These are phyloP conservation scores for Globisporangium megalacanthum DNA, from an alignment of 352 stramenopile genomes.

Conservation along the genomic window DNA sequence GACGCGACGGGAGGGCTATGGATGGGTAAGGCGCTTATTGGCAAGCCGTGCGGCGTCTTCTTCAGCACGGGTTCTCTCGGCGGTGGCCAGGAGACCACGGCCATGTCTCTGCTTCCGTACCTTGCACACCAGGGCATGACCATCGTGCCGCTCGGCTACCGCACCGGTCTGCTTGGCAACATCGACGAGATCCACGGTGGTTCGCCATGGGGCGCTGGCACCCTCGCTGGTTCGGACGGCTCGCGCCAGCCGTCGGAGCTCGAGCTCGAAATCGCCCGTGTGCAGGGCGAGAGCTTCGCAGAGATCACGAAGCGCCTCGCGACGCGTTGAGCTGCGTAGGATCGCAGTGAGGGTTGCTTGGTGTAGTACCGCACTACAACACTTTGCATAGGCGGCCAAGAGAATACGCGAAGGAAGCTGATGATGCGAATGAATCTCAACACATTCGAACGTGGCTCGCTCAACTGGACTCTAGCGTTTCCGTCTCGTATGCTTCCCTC, in stretches of 20 bases:
- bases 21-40: constrained; percentile 41
- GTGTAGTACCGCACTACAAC: too few species aligned
- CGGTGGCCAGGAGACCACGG: constrained; percentile 83
- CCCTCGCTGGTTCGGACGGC: constrained; percentile 67
- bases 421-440: too few species aligned
- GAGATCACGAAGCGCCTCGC: constrained; percentile 66
- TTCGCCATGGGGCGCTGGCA: constrained; percentile 71
- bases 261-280: constrained; percentile 60
- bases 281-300: constrained; percentile 79
- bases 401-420: too few species aligned
- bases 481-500: too few species aligned
- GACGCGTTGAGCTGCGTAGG: too few species aligned
- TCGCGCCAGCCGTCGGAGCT: constrained; percentile 67
- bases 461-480: too few species aligned
- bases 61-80: constrained; percentile 58
- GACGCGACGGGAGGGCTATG: constrained; percentile 76
- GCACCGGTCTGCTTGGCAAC: constrained; percentile 31
- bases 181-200: constrained; percentile 62
- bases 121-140: constrained; percentile 84
- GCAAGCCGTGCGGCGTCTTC: constrained; percentile 81
- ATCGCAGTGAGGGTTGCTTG: too few species aligned
- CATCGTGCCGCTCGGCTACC: constrained; percentile 77
- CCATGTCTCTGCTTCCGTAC: constrained; percentile 71
- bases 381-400: too few species aligned
- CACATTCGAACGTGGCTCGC: too few species aligned